Evolutionary conservation across 768 basidiomycete genomes (phyloP).

Genomic region (Suillus subalutaceus): DNA sequence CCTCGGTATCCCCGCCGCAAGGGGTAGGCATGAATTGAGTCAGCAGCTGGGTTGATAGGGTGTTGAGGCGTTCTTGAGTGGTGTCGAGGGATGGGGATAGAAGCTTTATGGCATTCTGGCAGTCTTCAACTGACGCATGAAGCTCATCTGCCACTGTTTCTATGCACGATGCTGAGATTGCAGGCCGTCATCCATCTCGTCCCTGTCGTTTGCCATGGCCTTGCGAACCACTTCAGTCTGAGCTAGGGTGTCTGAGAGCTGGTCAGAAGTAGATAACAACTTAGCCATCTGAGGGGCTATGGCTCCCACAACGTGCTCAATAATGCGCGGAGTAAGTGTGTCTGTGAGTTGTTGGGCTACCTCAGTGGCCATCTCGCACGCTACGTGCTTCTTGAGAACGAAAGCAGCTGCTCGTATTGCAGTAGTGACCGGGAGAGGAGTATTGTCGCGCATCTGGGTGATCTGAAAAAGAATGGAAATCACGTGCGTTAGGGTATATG

Average conservation of each 20-base stretch:
- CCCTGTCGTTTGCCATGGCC: background rate
- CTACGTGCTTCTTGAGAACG: background rate
- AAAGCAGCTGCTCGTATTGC: background rate
- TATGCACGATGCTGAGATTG: background rate
- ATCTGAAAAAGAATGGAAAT: background rate
- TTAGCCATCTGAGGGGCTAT: background rate
- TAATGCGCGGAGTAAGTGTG: background rate
- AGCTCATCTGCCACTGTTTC: background rate
- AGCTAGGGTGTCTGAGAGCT: background rate
- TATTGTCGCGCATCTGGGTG: background rate
- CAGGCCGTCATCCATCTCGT: background rate
- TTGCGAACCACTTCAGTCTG: background rate
- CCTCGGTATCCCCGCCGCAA: too few relatives aligned
- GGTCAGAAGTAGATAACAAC: background rate
- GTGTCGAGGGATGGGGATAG: background rate
- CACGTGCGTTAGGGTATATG: background rate
- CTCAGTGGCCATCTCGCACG: background rate
- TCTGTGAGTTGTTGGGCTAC: background rate
- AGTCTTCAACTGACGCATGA: background rate
- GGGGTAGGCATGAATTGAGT: too few relatives aligned
- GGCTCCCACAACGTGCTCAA: background rate
- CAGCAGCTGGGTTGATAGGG: background rate
- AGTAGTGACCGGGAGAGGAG: background rate
- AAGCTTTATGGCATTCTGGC: background rate
- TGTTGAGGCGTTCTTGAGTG: background rate